Base-by-base conservation (phyloP, 1,139 yeast genomes). In the Hansenula lynferdii region DNA sequence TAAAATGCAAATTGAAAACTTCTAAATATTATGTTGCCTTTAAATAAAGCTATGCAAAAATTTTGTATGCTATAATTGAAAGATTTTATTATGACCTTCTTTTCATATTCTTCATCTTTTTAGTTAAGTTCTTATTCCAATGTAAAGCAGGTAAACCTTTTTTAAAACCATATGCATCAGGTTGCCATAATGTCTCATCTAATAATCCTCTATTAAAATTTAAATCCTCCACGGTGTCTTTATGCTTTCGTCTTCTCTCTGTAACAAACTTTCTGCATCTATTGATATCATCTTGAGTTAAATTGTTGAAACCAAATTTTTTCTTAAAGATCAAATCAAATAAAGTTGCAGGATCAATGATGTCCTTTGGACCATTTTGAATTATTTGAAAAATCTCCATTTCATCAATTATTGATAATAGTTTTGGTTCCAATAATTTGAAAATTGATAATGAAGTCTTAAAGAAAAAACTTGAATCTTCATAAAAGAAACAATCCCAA, bases 401-500 rank as follows among this genome's bases (percentile, higher is more conserved):
- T 48, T 85, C 95, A 51, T 82, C 92, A 40, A 68, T 62, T 50
- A 77, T 44, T 47, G 72, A 42, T 54, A 73, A 40, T 39, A 79
- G 59, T 44, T 77, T 73, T 21, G 86, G 86, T 48, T 86, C 87
- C 43, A 92, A 73, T 48, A 82, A 64, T 54, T 85, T 85, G 56
- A 89, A 76, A n/a, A 92, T 75, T 1, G 96, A 85, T 40, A 92
- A 64, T 0, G 96, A 83, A 1, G 86, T 75, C 42, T 96, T 76
- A 63, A 90, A 92, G 15, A 92, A 69, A 6, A 94, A 77, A 56
- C 86, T 87, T 2, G 95, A 82, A 18, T 89, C 97, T 58, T 92
- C 97, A 55, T 84, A 87, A 70, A 95, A 90, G 40, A 92, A 63
- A 37, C 94, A 85, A 60, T 92, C 98, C 98, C 98, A 92, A 0